These are phyloP conservation scores for Fonsecaea pugnacius DNA, from an alignment of 2,329 filamentous ascomycete species.

Conservation along the genomic window DNA sequence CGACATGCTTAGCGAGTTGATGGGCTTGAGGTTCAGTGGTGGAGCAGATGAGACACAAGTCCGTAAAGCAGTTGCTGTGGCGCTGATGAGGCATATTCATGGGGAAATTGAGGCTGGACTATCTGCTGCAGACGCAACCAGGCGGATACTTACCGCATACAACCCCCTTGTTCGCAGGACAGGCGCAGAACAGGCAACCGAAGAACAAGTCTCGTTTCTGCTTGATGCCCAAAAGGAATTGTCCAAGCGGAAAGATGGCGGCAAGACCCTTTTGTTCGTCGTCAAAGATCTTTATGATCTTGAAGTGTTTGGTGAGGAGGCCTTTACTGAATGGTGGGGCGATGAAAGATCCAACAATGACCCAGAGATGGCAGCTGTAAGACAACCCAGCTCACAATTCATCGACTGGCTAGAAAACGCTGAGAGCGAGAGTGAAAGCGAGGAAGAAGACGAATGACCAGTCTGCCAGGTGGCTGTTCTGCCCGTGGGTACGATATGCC, in stretches of 20 bases:
- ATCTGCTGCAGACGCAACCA: conserved; percentile 66
- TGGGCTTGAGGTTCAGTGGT: conserved; percentile 85
- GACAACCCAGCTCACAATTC: conserved; percentile 74
- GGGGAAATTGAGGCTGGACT: conserved; percentile 66
- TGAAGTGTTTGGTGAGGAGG: conserved; percentile 87
- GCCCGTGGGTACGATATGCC: not conserved
- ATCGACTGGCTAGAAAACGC: conserved; percentile 84
- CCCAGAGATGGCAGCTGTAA: conserved; percentile 71
- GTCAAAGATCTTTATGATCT: conserved; percentile 83
- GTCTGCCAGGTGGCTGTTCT: not conserved
- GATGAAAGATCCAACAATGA: conserved; percentile 70
- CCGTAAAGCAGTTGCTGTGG: conserved; percentile 80
- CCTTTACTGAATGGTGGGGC: conserved; percentile 85
- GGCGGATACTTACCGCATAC: conserved; percentile 66
- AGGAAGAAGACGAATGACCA: conserved; percentile 61
- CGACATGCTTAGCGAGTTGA: conserved; percentile 92
- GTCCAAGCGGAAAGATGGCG: conserved; percentile 65
- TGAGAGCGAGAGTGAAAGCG: conserved; percentile 69
- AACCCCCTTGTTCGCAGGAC: conserved; percentile 64
- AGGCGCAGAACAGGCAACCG: conserved; percentile 60
- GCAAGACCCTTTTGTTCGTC: conserved; percentile 72
- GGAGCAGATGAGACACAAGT: conserved; percentile 90
- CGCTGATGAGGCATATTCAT: conserved; percentile 79
- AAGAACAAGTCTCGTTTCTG: conserved; percentile 84
- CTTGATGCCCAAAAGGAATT: conserved; percentile 81